Evolutionary conservation across 2,329 filamentous ascomycete genomes (phyloP).

Genomic region (Myriosclerotinia curreyana): DNA sequence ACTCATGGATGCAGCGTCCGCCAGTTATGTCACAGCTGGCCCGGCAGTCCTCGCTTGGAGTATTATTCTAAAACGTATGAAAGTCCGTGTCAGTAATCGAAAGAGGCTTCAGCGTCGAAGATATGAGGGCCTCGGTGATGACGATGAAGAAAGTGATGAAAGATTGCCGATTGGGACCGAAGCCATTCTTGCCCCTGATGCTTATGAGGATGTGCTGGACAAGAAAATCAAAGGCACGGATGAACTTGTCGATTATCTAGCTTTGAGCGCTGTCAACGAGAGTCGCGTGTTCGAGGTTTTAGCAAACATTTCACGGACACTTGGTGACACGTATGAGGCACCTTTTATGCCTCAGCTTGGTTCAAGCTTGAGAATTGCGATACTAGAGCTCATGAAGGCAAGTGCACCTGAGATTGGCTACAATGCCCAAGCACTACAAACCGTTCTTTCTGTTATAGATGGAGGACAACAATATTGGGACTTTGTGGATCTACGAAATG

Average conservation of each 20-base stretch:
- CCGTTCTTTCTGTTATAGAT: slow-evolving; percentile 36
- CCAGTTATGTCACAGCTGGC: slow-evolving; percentile 59
- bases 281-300: slow-evolving; percentile 50
- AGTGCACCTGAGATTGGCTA: slow-evolving; percentile 38
- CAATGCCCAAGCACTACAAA: slow-evolving; percentile 38
- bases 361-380: slow-evolving; percentile 39
- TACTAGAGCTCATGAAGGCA: slow-evolving; percentile 39
- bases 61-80: slow-evolving; percentile 67
- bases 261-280: slow-evolving; percentile 46
- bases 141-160: slow-evolving; percentile 47
- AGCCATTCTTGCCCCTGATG: slow-evolving; percentile 42
- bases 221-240: slow-evolving; percentile 42
- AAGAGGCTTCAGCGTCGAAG: slow-evolving; percentile 18
- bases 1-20: slow-evolving; percentile 56
- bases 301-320: slow-evolving; percentile 43
- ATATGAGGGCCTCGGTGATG: slow-evolving; percentile 14
- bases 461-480: slow-evolving; percentile 39
- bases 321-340: slow-evolving; percentile 40
- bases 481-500: slow-evolving; percentile 29
- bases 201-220: slow-evolving; percentile 47
- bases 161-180: slow-evolving; percentile 44
- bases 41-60: slow-evolving; percentile 81
- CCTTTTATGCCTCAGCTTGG: slow-evolving; percentile 44
- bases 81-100: slow-evolving; percentile 17
- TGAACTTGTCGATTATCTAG: slow-evolving; percentile 46